Conservation (phyloP, 495 filamentous ascomycete species). For the Talaromyces liani region DNA sequence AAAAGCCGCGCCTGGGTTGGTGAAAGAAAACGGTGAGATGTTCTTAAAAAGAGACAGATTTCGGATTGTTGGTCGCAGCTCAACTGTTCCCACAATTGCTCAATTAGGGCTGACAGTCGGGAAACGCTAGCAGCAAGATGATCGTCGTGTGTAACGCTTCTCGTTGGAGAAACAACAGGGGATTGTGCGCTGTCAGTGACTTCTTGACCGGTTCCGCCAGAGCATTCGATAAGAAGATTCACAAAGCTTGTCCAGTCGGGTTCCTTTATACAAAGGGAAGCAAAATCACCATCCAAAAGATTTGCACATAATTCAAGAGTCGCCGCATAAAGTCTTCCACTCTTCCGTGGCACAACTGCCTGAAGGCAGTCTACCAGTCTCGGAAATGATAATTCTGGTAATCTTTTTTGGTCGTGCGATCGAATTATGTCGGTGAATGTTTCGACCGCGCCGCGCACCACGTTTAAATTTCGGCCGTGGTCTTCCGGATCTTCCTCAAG, state of each 20-base stretch:
- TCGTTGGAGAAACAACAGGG: slow-evolving; percentile 1
- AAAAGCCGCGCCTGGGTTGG: slow-evolving; percentile 37
- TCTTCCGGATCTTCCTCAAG: slow-evolving; percentile 44
- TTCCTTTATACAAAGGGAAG: slow-evolving; percentile 23
- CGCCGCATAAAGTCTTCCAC: slow-evolving; percentile 49
- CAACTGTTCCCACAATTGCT: slow-evolving; percentile 35
- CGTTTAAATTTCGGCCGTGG: slow-evolving; percentile 47
- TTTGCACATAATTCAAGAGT: slow-evolving; percentile 42
- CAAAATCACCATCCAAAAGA: slow-evolving; percentile 33
- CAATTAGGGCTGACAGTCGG: slow-evolving; percentile 31
- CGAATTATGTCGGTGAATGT: slow-evolving; percentile 54
- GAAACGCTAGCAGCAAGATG: slow-evolving; percentile 31
- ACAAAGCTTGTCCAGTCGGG: slow-evolving; percentile 26
- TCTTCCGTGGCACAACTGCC: slow-evolving; percentile 42
- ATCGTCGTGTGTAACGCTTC: background rate
- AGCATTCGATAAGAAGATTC: slow-evolving; percentile 56
- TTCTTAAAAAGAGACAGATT: slow-evolving; percentile 30
- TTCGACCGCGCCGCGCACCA: slow-evolving; percentile 60
- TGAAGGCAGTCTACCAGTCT: slow-evolving; percentile 49
- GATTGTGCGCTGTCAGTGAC: background rate
- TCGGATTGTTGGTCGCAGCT: slow-evolving; percentile 30
- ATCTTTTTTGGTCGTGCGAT: slow-evolving; percentile 52
- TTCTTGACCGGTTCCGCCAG: slow-evolving; percentile 44
- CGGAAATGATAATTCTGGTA: slow-evolving; percentile 47
- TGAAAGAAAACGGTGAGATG: slow-evolving; percentile 30